Evolutionary conservation across 805 yeast genomes (phyloP).

Genomic region (Ogataea trehalophila): DNA sequence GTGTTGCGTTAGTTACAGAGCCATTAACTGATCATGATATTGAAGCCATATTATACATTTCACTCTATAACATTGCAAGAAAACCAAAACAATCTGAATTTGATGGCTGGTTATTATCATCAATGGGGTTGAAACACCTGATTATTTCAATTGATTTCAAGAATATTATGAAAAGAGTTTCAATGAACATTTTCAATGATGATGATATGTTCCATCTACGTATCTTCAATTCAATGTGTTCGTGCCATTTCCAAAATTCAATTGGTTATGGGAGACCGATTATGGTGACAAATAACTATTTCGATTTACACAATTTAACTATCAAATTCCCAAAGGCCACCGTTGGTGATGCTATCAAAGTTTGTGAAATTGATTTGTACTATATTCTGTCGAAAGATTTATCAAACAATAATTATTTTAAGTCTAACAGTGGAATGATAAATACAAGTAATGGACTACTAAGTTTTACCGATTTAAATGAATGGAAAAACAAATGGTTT

Average conservation of each 20-base stretch:
- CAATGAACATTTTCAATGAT: slow-evolving; percentile 17
- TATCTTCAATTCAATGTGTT: slow-evolving; percentile 47
- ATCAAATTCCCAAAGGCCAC: slow-evolving; percentile 46
- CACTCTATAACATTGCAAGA: slow-evolving; percentile 49
- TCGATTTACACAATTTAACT: slow-evolving; percentile 39
- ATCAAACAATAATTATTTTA: slow-evolving; percentile 3
- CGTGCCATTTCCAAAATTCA: slow-evolving; percentile 47
- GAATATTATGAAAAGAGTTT: slow-evolving; percentile 35
- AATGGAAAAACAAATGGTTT: slow-evolving; percentile 44
- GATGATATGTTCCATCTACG: slow-evolving; percentile 50
- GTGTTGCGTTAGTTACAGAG: slow-evolving; percentile 44
- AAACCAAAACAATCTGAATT: slow-evolving; percentile 49
- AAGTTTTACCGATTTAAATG: slow-evolving; percentile 33
- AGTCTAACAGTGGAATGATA: not conserved
- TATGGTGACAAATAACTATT: slow-evolving; percentile 34
- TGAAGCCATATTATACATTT: slow-evolving; percentile 53
- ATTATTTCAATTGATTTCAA: slow-evolving; percentile 43
- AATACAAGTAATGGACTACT: slow-evolving; percentile 11
- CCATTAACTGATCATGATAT: slow-evolving; percentile 56
- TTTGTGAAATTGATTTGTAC: slow-evolving; percentile 43
- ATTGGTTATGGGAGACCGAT: slow-evolving; percentile 47
- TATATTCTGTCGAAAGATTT: slow-evolving; percentile 19
- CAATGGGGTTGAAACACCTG: slow-evolving; percentile 46
- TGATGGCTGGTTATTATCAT: slow-evolving; percentile 49
- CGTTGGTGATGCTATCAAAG: slow-evolving; percentile 50